Conservation (phyloP, 345 rosid genomes). For the Toxicodendron radicans region DNA sequence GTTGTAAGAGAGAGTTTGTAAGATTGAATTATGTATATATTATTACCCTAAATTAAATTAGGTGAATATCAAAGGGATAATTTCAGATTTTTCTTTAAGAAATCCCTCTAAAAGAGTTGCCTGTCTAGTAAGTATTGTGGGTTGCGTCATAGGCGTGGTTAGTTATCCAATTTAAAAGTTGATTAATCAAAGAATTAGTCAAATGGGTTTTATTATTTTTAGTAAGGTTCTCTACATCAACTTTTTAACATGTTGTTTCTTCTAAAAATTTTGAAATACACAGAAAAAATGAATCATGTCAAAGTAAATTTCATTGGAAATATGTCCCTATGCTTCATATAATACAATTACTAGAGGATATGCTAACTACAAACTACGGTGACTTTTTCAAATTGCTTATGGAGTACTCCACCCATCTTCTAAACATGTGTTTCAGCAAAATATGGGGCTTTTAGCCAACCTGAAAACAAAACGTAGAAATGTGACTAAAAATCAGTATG, state of each 20-base stretch:
- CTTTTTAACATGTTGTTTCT: neutral
- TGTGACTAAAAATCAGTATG: neutral
- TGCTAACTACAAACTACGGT: slow-evolving; percentile 24
- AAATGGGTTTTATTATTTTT: no score
- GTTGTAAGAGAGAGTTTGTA: no score
- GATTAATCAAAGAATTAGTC: no score
- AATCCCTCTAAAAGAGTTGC: no score
- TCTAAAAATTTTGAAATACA: neutral
- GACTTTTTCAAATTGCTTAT: slow-evolving; percentile 19
- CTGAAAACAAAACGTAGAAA: slow-evolving; percentile 20
- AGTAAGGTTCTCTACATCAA: no score
- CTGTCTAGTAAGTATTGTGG: no score
- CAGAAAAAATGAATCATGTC: neutral
- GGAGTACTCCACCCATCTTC: slow-evolving; percentile 28
- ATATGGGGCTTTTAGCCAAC: slow-evolving; percentile 24
- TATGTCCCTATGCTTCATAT: slow-evolving; percentile 25
- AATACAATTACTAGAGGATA: slow-evolving; percentile 25
- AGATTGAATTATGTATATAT: no score
- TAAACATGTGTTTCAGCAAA: slow-evolving; percentile 24
- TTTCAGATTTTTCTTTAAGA: no score
- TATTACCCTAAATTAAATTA: no score
- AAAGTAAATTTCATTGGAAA: neutral
- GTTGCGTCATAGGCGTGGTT: no score
- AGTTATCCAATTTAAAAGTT: no score
- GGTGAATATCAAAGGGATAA: no score